Evolutionary conservation across 139 green algal genomes (phyloP).

Genomic region (Haematococcus lacustris): DNA sequence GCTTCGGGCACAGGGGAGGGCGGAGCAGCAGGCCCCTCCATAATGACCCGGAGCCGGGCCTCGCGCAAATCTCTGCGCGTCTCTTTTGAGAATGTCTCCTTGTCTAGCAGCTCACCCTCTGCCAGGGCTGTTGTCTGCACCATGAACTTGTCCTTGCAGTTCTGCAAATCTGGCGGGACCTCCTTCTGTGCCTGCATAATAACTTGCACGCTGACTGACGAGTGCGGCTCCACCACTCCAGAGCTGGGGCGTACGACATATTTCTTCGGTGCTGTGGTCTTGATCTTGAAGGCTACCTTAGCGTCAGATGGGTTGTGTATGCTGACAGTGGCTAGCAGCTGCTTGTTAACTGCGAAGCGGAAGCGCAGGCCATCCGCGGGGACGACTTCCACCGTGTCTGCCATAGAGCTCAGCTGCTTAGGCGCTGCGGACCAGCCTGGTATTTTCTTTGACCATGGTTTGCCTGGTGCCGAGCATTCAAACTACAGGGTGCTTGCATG

Average conservation of each 20-base stretch:
- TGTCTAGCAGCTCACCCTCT: constrained; percentile 30
- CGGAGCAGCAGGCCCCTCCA: constrained; percentile 44
- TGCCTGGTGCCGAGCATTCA: too few relatives aligned
- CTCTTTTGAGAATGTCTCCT: constrained; percentile 35
- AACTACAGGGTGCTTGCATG: too few relatives aligned
- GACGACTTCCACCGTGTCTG: neutral
- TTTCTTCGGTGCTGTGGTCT: constrained; percentile 49
- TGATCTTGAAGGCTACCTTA: constrained; percentile 52
- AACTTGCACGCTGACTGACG: constrained; percentile 19
- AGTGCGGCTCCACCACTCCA: constrained; percentile 31
- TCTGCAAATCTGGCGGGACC: constrained; percentile 39
- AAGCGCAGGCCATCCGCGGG: neutral
- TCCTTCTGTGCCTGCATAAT: constrained; percentile 59
- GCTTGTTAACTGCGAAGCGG: constrained; percentile 17
- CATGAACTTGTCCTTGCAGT: constrained; percentile 64
- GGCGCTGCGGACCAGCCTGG: too few relatives aligned
- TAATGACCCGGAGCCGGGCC: constrained; percentile 34
- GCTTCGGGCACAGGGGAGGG: constrained; percentile 45
- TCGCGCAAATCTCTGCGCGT: constrained; percentile 24
- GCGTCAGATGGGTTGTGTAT: constrained; percentile 31
- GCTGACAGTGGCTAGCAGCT: constrained; percentile 41
- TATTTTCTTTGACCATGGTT: too few relatives aligned
- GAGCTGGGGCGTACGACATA: constrained; percentile 56
- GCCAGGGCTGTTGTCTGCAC: constrained; percentile 39
- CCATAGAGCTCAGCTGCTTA: neutral